Percentiles rank a stretch among this genome's conserved stretches.
Evolutionary conservation across 108 stramenopile genomes (phyloP).

Genomic region (Seminavis robusta): DNA sequence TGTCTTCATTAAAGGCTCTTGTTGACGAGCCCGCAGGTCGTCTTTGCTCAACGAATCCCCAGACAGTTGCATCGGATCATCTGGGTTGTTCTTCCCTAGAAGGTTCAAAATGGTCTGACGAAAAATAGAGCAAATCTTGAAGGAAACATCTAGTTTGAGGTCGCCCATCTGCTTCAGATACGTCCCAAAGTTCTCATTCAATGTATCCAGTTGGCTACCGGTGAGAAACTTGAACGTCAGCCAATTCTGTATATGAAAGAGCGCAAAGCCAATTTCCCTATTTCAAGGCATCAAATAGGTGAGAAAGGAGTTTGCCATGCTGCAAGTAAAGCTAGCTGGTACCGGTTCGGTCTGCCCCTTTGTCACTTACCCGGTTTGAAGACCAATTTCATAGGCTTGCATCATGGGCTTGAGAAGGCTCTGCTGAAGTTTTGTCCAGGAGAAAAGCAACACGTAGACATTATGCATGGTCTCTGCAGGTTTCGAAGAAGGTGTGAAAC

Average conservation of each 20-base stretch:
- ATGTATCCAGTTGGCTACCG: no score
- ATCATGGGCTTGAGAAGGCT: conserved; percentile 7
- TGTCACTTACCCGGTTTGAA: conserved; percentile 18
- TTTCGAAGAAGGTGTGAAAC: no score
- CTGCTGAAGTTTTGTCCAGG: conserved; percentile 9
- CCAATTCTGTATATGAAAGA: background rate
- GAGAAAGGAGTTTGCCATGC: background rate
- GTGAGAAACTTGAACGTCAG: background rate
- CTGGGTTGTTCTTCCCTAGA: conserved; percentile 3
- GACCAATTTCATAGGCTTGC: conserved; percentile 13
- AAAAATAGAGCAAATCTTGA: background rate
- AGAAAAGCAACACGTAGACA: conserved; percentile 4
- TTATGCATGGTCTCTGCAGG: background rate
- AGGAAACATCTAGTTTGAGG: background rate
- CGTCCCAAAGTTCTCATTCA: no score
- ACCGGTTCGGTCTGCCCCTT: background rate
- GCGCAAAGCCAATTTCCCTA: background rate
- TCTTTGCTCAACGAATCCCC: background rate
- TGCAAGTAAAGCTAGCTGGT: background rate
- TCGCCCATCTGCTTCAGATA: background rate
- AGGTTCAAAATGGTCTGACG: conserved; percentile 3
- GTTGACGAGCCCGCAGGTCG: background rate
- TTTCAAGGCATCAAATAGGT: background rate
- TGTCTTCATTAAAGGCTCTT: background rate
- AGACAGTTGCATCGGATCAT: conserved; percentile 5